These are phyloP conservation scores for Curvularia sp. DNA, from an alignment of 2,329 filamentous ascomycete genomes.

Conservation along the genomic window DNA sequence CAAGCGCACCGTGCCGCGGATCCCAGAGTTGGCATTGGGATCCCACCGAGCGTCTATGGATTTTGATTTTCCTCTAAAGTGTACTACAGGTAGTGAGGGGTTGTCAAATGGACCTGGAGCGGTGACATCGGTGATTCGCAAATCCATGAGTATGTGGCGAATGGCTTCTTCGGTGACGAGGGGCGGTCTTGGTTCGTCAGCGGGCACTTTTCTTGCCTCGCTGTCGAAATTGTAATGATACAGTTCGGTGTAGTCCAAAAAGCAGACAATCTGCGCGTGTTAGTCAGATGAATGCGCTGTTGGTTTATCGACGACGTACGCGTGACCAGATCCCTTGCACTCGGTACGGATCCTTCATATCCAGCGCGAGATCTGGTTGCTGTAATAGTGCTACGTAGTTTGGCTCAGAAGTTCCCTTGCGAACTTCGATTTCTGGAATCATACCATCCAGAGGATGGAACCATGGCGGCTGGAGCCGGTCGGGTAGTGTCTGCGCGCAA, in stretches of 20 bases:
- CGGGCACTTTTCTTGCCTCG: conserved; percentile 48
- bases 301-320: conserved; percentile 50
- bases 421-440: conserved; percentile 22
- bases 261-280: conserved; percentile 53
- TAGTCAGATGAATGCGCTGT: conserved; percentile 12
- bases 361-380: conserved; percentile 55
- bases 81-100: conserved; percentile 67
- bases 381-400: conserved; percentile 21
- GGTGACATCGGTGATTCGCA: conserved; percentile 67
- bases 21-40: conserved; percentile 70
- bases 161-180: conserved; percentile 71
- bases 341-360: conserved; percentile 69
- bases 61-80: conserved; percentile 69
- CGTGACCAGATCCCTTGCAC: conserved; percentile 70
- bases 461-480: conserved; percentile 42
- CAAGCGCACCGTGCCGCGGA: conserved; percentile 69
- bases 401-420: conserved; percentile 17
- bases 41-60: conserved; percentile 71
- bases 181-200: conserved; percentile 55
- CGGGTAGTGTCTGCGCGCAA: conserved; percentile 36
- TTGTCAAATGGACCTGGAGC: conserved; percentile 65
- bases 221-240: conserved; percentile 74
- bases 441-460: conserved; percentile 39
- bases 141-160: conserved; percentile 72
- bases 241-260: conserved; percentile 63